Percentiles rank a stretch among this genome's conserved stretches.
Conservation (phyloP, 1,284 basidiomycete genomes). For the Xerocomus amazonicus region DNA sequence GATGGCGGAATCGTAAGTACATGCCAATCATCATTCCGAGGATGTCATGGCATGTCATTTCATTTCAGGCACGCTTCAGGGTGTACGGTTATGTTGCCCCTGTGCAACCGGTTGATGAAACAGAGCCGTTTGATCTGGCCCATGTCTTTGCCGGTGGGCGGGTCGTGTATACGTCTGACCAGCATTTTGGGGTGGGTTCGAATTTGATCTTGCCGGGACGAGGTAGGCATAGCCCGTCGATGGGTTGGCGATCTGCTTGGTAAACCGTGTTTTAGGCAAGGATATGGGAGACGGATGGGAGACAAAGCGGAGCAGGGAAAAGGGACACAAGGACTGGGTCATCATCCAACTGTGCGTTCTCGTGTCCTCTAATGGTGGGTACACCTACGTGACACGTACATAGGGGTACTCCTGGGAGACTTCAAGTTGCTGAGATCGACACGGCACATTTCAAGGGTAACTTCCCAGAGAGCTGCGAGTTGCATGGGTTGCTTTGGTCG, state of each 20-base stretch:
- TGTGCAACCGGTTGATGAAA: slow-evolving; percentile 52
- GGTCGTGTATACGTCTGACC: slow-evolving; percentile 80
- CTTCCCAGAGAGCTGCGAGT: slow-evolving; percentile 86
- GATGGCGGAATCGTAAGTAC: slow-evolving; percentile 88
- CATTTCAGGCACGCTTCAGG: slow-evolving; percentile 74
- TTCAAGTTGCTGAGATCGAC: slow-evolving; percentile 86
- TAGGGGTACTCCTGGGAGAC: slow-evolving; percentile 65
- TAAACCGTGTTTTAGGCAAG: slow-evolving; percentile 40
- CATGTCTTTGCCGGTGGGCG: slow-evolving; percentile 88
- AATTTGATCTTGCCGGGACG: slow-evolving; percentile 92
- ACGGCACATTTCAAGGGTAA: slow-evolving; percentile 97
- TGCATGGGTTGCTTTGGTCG: slow-evolving; percentile 62
- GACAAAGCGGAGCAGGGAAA: slow-evolving; percentile 82
- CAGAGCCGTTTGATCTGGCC: slow-evolving; percentile 74
- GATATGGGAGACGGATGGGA: slow-evolving; percentile 99
- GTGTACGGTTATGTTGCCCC: slow-evolving; percentile 80
- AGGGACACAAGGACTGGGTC: slow-evolving; percentile 87
- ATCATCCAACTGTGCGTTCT: slow-evolving; percentile 78
- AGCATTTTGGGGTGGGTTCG: slow-evolving; percentile 91
- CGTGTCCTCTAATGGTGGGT: not conserved
- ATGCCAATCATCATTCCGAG: not conserved
- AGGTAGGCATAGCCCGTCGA: slow-evolving; percentile 37
- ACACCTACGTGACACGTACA: not conserved
- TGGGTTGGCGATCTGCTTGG: not conserved
- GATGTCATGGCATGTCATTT: slow-evolving; percentile 5